Evolutionary conservation across 2,329 filamentous ascomycete genomes (phyloP).

Genomic region (Neopestalotiopsis rosae): DNA sequence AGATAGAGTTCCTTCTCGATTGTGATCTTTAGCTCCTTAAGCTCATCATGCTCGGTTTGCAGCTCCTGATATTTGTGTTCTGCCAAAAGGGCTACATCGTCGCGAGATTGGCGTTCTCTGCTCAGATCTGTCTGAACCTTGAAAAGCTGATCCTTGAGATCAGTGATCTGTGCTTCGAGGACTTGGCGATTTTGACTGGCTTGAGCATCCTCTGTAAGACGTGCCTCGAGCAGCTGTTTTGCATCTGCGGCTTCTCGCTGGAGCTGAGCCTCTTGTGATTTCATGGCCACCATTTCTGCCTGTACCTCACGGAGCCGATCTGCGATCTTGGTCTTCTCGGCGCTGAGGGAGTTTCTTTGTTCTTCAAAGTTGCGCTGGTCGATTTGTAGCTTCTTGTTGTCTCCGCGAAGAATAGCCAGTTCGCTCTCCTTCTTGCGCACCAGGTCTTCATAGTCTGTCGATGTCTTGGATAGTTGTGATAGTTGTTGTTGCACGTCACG

Average conservation of each 20-base stretch:
- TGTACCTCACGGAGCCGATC: slow-evolving; percentile 81
- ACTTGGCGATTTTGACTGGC: slow-evolving; percentile 81
- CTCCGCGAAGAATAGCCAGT: slow-evolving; percentile 80
- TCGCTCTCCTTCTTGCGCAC: slow-evolving; percentile 95
- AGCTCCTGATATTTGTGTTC: slow-evolving; percentile 87
- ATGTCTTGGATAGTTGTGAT: slow-evolving; percentile 85
- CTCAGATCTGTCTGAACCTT: slow-evolving; percentile 87
- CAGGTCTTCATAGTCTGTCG: slow-evolving; percentile 93
- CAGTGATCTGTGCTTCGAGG: slow-evolving; percentile 84
- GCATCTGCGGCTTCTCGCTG: slow-evolving; percentile 90
- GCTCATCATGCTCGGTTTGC: slow-evolving; percentile 81
- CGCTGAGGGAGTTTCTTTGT: slow-evolving; percentile 73
- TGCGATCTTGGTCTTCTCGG: slow-evolving; percentile 81
- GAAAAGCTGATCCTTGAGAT: slow-evolving; percentile 85
- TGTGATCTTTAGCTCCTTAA: slow-evolving; percentile 94
- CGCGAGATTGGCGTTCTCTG: slow-evolving; percentile 88
- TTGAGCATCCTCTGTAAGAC: slow-evolving; percentile 88
- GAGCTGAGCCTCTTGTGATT: slow-evolving; percentile 81
- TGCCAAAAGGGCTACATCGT: slow-evolving; percentile 88
- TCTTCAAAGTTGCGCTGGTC: slow-evolving; percentile 81
- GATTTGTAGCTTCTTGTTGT: slow-evolving; percentile 81
- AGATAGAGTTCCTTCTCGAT: slow-evolving; percentile 98
- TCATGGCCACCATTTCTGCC: slow-evolving; percentile 86
- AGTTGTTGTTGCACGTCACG: slow-evolving; percentile 84
- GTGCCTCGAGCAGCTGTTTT: slow-evolving; percentile 82